These are phyloP conservation scores for Cornus controversa DNA, from an alignment of 148 eudicot species.

Conservation along the genomic window DNA sequence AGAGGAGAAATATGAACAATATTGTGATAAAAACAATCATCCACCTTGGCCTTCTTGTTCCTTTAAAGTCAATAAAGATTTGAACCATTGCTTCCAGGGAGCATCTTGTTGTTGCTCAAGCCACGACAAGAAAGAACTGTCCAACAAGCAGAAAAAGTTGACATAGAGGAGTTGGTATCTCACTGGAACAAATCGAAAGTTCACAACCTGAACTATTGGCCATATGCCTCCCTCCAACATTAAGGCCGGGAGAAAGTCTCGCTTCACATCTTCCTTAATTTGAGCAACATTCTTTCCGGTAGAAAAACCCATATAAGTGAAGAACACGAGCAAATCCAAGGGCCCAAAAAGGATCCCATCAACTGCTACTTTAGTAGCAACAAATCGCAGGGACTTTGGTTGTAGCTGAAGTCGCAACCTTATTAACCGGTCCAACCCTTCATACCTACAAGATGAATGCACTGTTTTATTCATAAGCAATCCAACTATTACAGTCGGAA, in stretches of 20 bases:
- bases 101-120: conserved; percentile 93
- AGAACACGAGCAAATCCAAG: conserved; percentile 83
- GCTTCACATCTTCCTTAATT: conserved; percentile 79
- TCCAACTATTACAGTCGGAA: not conserved
- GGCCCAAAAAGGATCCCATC: conserved; percentile 94
- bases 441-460: conserved; percentile 55
- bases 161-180: conserved; percentile 91
- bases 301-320: conserved; percentile 91
- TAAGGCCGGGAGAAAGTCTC: conserved; percentile 86
- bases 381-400: conserved; percentile 74
- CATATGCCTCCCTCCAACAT: conserved; percentile 83
- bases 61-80: conserved; percentile 35
- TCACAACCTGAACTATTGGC: conserved; percentile 92
- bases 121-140: conserved; percentile 96
- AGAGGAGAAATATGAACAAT: not conserved
- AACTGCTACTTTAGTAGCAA: conserved; percentile 80
- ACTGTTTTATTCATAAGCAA: not conserved
- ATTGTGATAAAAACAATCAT: conserved; percentile 18
- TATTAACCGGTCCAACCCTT: conserved; percentile 75
- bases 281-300: conserved; percentile 67
- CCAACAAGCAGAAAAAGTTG: conserved; percentile 90
- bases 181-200: conserved; percentile 83
- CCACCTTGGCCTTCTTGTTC: conserved; percentile 55
- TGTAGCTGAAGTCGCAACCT: conserved; percentile 47
- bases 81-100: conserved; percentile 83